Conservation (phyloP, 176 grass and related monocot genomes). For the Eragrostis curvula region DNA sequence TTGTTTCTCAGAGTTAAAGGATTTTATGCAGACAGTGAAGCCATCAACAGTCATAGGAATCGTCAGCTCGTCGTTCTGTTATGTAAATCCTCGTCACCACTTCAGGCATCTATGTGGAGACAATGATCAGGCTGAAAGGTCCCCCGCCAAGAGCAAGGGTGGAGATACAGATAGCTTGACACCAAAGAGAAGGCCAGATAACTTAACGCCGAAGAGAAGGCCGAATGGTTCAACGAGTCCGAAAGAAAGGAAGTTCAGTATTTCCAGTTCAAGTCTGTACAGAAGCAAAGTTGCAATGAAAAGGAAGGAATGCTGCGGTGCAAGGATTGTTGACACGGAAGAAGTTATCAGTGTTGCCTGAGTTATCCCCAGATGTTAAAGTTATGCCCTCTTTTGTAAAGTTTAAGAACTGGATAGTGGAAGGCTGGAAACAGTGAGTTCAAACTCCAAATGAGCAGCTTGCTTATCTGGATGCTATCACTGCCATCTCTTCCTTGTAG, state of each 20-base stretch:
- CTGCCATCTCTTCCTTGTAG: neutral
- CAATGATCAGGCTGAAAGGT: constrained; percentile 14
- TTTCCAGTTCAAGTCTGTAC: constrained; percentile 31
- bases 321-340: constrained; percentile 60
- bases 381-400: constrained; percentile 2
- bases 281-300: constrained; percentile 58
- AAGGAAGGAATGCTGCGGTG: constrained; percentile 56
- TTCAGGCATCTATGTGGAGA: constrained; percentile 54
- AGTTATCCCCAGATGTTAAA: constrained; percentile 4
- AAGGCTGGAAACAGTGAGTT: constrained; percentile 1
- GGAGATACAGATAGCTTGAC: constrained; percentile 32
- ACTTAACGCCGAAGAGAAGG: constrained; percentile 44
- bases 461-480: neutral
- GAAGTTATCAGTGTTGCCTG: constrained; percentile 30
- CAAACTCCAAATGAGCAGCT: neutral
- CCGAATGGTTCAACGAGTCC: constrained; percentile 38
- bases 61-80: constrained; percentile 60
- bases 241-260: constrained; percentile 48
- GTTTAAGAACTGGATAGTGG: neutral
- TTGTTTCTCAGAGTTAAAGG: constrained; percentile 70
- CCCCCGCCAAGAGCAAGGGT: neutral
- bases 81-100: constrained; percentile 64
- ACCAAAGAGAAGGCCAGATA: constrained; percentile 42
- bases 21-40: constrained; percentile 63
- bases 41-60: constrained; percentile 66